A percentile compares a stretch with the other conserved stretches of the same genome.
Conservation (phyloP, 73 alveolate species). For the Urostyla sp. region DNA sequence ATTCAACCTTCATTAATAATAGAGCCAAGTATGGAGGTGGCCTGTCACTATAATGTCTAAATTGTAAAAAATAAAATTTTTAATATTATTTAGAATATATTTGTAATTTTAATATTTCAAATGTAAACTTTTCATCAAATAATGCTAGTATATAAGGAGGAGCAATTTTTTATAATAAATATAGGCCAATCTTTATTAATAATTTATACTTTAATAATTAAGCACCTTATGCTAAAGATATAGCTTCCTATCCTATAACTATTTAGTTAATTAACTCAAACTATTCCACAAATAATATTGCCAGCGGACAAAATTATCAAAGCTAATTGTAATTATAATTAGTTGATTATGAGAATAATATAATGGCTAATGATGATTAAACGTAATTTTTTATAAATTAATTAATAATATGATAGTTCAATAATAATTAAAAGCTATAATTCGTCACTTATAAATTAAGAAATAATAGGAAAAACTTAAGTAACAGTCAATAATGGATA, state of each 20-base stretch:
- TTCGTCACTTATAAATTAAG: not conserved
- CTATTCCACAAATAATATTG: not conserved
- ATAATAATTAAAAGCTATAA: not conserved
- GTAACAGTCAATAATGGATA: not conserved
- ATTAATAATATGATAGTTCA: not conserved
- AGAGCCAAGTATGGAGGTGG: no score
- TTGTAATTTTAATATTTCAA: no score
- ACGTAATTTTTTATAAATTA: not conserved
- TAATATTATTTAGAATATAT: no score
- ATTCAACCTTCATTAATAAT: no score
- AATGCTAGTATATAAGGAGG: slow-evolving; percentile 25
- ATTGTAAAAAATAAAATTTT: no score
- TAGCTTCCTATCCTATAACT: slow-evolving; percentile 10
- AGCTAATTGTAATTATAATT: not conserved
- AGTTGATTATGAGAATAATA: not conserved
- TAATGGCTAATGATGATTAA: slow-evolving; percentile 11
- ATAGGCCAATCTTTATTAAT: not conserved
- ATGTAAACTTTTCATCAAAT: not conserved
- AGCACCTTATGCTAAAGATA: slow-evolving; percentile 7
- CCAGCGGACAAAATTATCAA: slow-evolving; percentile 15
- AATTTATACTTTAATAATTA: not conserved
- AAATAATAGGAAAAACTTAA: not conserved
- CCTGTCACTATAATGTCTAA: no score
- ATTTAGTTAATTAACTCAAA: not conserved
- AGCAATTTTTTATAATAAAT: not conserved